Conservation (phyloP, 1,284 basidiomycete genomes). For the Ustilago esculenta region DNA sequence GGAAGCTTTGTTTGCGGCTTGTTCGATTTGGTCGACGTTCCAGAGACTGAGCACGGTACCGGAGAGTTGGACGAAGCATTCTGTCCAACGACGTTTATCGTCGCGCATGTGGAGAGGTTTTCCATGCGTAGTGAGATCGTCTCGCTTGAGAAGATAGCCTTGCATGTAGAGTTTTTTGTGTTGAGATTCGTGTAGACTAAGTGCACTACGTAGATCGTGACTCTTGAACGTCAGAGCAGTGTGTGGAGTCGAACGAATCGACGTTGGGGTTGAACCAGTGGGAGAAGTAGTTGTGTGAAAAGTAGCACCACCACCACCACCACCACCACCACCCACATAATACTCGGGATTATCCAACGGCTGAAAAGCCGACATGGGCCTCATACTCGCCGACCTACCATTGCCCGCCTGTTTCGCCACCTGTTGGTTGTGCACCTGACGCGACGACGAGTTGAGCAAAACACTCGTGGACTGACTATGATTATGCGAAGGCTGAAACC, state of each 20-base stretch:
- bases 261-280: conserved; percentile 45
- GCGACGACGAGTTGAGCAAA: conserved; percentile 29
- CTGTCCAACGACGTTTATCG: conserved; percentile 56
- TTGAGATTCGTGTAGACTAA: conserved; percentile 63
- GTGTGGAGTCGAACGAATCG: conserved; percentile 49
- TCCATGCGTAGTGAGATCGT: conserved; percentile 61
- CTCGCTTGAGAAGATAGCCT: conserved; percentile 62
- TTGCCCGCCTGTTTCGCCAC: conserved; percentile 15
- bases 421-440: conserved; percentile 31
- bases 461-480: conserved; percentile 46
- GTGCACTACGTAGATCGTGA: conserved; percentile 60
- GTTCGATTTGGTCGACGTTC: conserved; percentile 84
- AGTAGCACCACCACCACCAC: conserved; percentile 18
- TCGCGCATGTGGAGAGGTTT: conserved; percentile 58
- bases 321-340: conserved; percentile 18
- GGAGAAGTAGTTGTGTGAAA: conserved; percentile 42
- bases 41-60: conserved; percentile 91
- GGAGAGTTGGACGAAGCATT: conserved; percentile 80
- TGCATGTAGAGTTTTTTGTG: conserved; percentile 66
- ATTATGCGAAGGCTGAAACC: conserved; percentile 31
- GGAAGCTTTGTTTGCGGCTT: conserved; percentile 79
- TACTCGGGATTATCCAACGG: conserved; percentile 55
- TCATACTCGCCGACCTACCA: conserved; percentile 34
- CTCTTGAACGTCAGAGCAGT: conserved; percentile 63
- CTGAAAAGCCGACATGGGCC: conserved; percentile 63